These are phyloP conservation scores for Candida mesenterica DNA, from an alignment of 1,139 yeast genomes.

Conservation along the genomic window DNA sequence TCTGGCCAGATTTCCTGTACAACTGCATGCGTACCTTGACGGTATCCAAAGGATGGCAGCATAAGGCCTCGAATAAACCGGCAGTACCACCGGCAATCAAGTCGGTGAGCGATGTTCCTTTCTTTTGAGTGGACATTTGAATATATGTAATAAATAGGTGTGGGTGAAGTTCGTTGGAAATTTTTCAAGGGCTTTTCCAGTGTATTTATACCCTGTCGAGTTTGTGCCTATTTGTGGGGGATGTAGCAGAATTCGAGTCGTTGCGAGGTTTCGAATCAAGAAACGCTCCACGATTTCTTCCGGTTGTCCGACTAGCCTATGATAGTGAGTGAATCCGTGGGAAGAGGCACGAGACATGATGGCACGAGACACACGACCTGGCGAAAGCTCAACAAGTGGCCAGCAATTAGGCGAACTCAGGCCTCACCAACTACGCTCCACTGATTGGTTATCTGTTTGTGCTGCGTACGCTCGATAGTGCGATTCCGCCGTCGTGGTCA, in stretches of 20 bases:
- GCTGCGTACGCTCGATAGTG: no score
- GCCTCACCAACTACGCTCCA: no score
- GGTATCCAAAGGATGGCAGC: constrained; percentile 95
- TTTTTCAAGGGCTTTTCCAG: background rate
- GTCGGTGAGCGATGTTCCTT: constrained; percentile 59
- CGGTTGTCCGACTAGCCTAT: background rate
- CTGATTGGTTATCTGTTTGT: no score
- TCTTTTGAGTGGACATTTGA: constrained; percentile 25
- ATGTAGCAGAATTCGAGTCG: no score
- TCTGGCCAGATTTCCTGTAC: constrained; percentile 59
- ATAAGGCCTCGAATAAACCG: constrained; percentile 91
- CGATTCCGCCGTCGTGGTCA: no score
- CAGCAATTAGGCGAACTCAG: no score
- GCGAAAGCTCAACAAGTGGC: no score
- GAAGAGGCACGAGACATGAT: background rate
- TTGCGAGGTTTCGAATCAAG: no score
- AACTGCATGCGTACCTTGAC: constrained; percentile 97
- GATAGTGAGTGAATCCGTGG: no score
- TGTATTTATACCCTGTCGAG: background rate
- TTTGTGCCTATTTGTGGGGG: constrained; percentile 4
- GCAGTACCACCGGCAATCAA: constrained; percentile 96
- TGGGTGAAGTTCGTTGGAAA: background rate
- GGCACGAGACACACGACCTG: no score
- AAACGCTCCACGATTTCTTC: no score
- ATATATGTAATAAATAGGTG: constrained; percentile 1